Conservation (phyloP, 768 basidiomycete genomes). For the Suillus sp. region DNA sequence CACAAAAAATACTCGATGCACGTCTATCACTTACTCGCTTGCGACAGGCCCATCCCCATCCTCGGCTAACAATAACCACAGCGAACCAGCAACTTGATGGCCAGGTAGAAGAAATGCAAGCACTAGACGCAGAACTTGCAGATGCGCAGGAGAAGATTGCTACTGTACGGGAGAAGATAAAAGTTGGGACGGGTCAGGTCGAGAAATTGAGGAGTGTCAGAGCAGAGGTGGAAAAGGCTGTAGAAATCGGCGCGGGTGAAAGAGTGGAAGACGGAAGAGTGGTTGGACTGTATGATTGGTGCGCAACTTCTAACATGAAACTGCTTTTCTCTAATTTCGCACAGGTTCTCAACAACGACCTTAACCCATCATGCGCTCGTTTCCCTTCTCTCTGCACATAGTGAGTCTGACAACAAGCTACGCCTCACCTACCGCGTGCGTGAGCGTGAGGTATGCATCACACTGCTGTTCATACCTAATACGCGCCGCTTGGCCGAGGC, state of each 20-base stretch:
- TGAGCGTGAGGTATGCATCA: slow-evolving; percentile 48
- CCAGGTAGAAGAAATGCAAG: slow-evolving; percentile 81
- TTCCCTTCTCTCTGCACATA: slow-evolving; percentile 58
- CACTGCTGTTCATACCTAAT: slow-evolving; percentile 69
- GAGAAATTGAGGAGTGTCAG: slow-evolving; percentile 61
- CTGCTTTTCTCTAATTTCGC: background rate
- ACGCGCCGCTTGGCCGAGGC: slow-evolving; percentile 66
- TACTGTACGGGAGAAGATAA: slow-evolving; percentile 61
- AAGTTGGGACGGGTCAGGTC: slow-evolving; percentile 52
- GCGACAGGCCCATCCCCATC: slow-evolving; percentile 76
- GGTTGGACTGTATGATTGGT: slow-evolving; percentile 73
- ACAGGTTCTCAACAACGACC: slow-evolving; percentile 73
- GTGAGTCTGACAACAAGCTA: slow-evolving; percentile 76
- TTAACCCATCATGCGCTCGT: slow-evolving; percentile 63
- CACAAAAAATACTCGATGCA: slow-evolving; percentile 81
- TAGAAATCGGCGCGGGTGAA: slow-evolving; percentile 54
- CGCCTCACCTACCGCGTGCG: slow-evolving; percentile 64
- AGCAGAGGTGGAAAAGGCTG: slow-evolving; percentile 67
- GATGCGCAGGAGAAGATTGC: slow-evolving; percentile 51
- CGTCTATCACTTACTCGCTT: slow-evolving; percentile 79
- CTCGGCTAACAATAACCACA: slow-evolving; percentile 74
- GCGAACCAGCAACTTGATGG: slow-evolving; percentile 74
- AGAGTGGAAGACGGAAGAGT: slow-evolving; percentile 64
- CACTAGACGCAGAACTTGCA: slow-evolving; percentile 66
- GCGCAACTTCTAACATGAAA: slow-evolving; percentile 22